Conservation (phyloP, 2,329 filamentous ascomycete species). For the Lithohypha guttulata region DNA sequence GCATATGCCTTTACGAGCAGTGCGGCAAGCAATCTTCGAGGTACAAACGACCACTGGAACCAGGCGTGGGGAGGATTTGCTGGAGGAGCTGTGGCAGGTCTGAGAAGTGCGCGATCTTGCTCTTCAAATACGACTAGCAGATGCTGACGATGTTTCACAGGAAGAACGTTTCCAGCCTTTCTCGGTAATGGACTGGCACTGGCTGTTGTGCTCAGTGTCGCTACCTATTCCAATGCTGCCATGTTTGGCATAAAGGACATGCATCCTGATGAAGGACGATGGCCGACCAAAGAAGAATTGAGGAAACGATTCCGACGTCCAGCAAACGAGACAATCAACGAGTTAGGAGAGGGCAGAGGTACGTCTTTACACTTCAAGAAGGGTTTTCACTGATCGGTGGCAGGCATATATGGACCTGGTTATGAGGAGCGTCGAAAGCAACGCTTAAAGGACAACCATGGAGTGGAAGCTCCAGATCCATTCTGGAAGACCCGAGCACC, state of each 20-base stretch:
- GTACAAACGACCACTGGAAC: conserved; percentile 72
- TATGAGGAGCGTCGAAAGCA: conserved; percentile 76
- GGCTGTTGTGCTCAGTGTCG: conserved; percentile 49
- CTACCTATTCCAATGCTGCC: conserved; percentile 56
- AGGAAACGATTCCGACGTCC: conserved; percentile 65
- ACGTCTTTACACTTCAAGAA: conserved; percentile 25
- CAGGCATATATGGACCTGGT: conserved; percentile 69
- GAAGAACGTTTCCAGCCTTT: conserved; percentile 57
- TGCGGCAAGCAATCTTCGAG: conserved; percentile 71
- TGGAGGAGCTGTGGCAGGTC: conserved; percentile 59
- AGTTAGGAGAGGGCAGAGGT: conserved; percentile 84
- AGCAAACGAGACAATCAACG: conserved; percentile 65
- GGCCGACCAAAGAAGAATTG: conserved; percentile 62
- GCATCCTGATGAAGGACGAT: conserved; percentile 52
- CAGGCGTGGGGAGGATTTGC: conserved; percentile 65
- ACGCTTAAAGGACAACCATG: conserved; percentile 76
- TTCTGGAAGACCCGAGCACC: conserved; percentile 18
- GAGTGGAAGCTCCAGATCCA: conserved; percentile 67
- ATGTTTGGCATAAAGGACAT: conserved; percentile 40
- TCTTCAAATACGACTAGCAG: not conserved
- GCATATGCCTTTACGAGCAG: conserved; percentile 67
- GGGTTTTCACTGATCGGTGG: conserved; percentile 12
- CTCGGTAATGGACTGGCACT: conserved; percentile 55
- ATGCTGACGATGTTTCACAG: conserved; percentile 28
- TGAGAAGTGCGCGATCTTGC: conserved; percentile 49